A percentile compares a stretch with the other conserved stretches of the same genome.
Conservation (phyloP, 495 filamentous ascomycete species). For the Cercophora newfieldiana region DNA sequence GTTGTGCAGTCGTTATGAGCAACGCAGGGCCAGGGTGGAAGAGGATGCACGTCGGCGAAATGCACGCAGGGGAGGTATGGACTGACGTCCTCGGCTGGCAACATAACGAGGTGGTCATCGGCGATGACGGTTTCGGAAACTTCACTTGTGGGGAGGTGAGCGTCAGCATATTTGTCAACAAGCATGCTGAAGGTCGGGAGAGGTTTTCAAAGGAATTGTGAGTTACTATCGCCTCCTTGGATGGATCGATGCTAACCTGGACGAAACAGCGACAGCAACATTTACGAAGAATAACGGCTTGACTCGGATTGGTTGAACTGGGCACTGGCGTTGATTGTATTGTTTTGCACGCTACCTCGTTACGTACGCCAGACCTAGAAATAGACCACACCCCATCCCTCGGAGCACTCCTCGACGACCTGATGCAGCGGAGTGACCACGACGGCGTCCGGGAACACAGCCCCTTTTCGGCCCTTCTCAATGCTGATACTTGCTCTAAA, state of each 20-base stretch:
- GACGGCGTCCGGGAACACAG: too few relatives aligned
- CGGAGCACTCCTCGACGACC: too few relatives aligned
- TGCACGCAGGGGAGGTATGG: conserved; percentile 58
- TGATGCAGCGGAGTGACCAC: too few relatives aligned
- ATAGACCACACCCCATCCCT: too few relatives aligned
- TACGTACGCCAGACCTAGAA: too few relatives aligned
- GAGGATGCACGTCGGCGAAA: conserved; percentile 62
- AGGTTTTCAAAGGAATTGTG: conserved; percentile 44
- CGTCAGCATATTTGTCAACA: conserved; percentile 63
- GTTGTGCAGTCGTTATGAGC: conserved; percentile 61
- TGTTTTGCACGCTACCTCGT: too few relatives aligned
- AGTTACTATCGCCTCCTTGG: conserved; percentile 17
- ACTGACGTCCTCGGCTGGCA: conserved; percentile 58
- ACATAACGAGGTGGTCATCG: conserved; percentile 49
- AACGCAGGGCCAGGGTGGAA: conserved; percentile 53
- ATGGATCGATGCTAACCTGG: conserved; percentile 11
- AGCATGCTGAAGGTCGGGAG: conserved; percentile 53
- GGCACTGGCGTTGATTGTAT: too few relatives aligned
- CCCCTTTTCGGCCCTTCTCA: too few relatives aligned
- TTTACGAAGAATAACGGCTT: conserved; percentile 30
- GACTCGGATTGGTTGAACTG: not conserved
- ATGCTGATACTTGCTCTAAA: too few relatives aligned
- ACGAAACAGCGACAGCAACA: conserved; percentile 33
- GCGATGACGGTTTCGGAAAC: conserved; percentile 53
- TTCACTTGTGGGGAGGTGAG: conserved; percentile 56